These are phyloP conservation scores for Calycina herbarum DNA, from an alignment of 2,329 filamentous ascomycete species.

Conservation along the genomic window DNA sequence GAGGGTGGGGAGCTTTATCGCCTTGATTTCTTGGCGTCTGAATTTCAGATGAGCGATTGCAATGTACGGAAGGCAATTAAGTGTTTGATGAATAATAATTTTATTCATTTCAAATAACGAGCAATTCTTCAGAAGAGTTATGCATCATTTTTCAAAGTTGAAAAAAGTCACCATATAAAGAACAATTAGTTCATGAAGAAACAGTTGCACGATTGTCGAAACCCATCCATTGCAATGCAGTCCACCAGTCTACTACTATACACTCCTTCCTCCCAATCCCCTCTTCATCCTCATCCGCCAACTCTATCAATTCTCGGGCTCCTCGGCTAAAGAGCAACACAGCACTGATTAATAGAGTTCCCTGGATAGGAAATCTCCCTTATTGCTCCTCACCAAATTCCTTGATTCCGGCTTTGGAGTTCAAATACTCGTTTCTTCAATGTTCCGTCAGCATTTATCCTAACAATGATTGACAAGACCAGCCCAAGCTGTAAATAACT, in stretches of 20 bases:
- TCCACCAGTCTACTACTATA: conserved; percentile 37
- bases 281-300: conserved; percentile 16
- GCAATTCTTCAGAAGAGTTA: neutral
- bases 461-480: neutral
- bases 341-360: conserved; percentile 28
- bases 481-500: conserved; percentile 38
- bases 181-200: neutral
- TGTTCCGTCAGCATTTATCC: conserved; percentile 12
- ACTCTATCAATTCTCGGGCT: conserved; percentile 16
- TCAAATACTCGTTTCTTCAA: conserved; percentile 73
- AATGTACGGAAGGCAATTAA: neutral
- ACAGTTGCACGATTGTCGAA: conserved; percentile 12
- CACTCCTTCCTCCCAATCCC: conserved; percentile 21
- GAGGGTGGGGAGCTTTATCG: conserved; percentile 4
- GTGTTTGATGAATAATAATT: no score
- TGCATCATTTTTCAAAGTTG: neutral
- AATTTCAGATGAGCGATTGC: neutral
- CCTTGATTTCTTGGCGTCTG: neutral
- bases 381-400: conserved; percentile 48
- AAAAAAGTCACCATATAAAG: neutral
- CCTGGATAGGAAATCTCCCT: conserved; percentile 14
- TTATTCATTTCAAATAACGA: no score
- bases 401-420: conserved; percentile 72
- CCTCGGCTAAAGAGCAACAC: conserved; percentile 30
- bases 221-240: conserved; percentile 28